These are phyloP conservation scores for Meyerozyma smithsonii DNA, from an alignment of 1,139 yeast species.

Conservation along the genomic window DNA sequence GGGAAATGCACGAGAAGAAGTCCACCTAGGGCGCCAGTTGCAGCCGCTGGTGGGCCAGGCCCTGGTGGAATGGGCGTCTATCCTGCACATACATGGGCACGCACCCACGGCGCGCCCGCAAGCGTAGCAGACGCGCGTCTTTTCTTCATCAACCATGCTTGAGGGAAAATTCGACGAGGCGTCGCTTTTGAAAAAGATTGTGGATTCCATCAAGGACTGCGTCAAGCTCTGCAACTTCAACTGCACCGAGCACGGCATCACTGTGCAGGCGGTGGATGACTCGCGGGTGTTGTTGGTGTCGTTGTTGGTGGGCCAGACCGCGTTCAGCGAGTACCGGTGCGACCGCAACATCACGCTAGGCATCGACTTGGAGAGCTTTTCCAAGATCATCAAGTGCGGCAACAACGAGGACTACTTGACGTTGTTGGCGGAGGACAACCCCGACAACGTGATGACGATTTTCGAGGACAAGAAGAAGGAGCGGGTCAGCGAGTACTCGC, in stretches of 20 bases:
- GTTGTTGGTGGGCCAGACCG: conserved; percentile 79
- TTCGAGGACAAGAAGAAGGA: conserved; percentile 91
- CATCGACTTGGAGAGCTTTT: conserved; percentile 77
- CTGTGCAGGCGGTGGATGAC: conserved; percentile 96
- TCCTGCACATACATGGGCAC: background rate
- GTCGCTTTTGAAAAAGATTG: conserved; percentile 80
- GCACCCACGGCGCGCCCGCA: background rate
- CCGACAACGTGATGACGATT: conserved; percentile 74
- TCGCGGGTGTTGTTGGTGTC: conserved; percentile 93
- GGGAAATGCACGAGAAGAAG: conserved; percentile 73
- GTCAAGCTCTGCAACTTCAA: conserved; percentile 94
- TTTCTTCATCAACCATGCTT: conserved; percentile 49
- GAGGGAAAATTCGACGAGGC: conserved; percentile 98
- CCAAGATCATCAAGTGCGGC: conserved; percentile 89
- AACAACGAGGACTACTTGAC: conserved; percentile 86
- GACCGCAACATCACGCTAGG: conserved; percentile 94
- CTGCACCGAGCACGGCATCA: conserved; percentile 90
- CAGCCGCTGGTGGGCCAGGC: too few species aligned
- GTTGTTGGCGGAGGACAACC: conserved; percentile 85
- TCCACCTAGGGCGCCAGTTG: conserved; percentile 12
- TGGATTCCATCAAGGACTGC: conserved; percentile 90
- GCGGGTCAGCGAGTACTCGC: conserved; percentile 85
- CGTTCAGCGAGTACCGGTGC: conserved; percentile 92
- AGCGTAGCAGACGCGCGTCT: background rate
- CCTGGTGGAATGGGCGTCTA: background rate